phyloP scores from a whole-genome alignment of 352 stramenopile species.

The Phytopythium helicoides region DNA sequence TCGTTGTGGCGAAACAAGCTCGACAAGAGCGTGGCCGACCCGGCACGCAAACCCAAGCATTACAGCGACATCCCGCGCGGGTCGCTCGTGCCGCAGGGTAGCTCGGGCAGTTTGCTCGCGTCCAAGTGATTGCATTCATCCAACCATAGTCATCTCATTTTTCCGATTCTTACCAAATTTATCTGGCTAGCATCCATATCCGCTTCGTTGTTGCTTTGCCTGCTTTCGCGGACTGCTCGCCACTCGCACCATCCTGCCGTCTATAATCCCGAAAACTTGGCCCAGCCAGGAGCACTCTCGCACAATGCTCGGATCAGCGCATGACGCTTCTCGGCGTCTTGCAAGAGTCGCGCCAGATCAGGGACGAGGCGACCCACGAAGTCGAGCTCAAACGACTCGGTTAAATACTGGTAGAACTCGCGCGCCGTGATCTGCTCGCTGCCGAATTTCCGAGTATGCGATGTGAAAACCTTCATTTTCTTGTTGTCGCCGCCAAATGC shows the following conservation, averaged over 20 bases:
- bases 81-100: conserved; percentile 33
- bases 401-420: conserved; percentile 91
- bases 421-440: conserved; percentile 82
- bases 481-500: conserved; percentile 73
- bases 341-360: conserved; percentile 77
- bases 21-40: conserved; percentile 36
- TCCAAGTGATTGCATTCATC: conserved; percentile 5
- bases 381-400: conserved; percentile 82
- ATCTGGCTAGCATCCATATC: neutral
- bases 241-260: neutral
- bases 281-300: conserved; percentile 80
- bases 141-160: neutral
- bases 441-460: conserved; percentile 82
- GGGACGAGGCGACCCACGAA: conserved; percentile 84
- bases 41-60: conserved; percentile 61
- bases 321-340: conserved; percentile 84
- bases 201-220: neutral
- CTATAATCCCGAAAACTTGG: conserved; percentile 80
- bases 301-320: conserved; percentile 80
- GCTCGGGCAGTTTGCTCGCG: conserved; percentile 38
- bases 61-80: conserved; percentile 60
- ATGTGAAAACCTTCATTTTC: conserved; percentile 87
- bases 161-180: conserved; percentile 4
- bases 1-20: conserved; percentile 72
- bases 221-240: neutral